Base-by-base conservation (phyloP, 495 filamentous ascomycete species). In the Aspergillus cavernicola region DNA sequence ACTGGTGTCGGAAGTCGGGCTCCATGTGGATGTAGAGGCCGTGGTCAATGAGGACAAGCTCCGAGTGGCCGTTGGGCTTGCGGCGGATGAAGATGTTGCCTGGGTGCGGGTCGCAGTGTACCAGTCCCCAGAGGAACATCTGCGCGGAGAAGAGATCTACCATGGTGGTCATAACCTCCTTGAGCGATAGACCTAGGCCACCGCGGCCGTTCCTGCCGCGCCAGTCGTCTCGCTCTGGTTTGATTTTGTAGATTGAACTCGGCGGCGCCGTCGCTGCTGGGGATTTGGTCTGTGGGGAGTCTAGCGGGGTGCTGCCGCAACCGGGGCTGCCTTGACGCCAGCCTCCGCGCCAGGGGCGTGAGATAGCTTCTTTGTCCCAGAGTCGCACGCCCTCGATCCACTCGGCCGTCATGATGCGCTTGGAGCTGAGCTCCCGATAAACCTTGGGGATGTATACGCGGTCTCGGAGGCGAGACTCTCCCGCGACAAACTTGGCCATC, bases 61-160 rank as follows among this genome's bases (percentile, higher is more conserved):
- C 90, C 1, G 93, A 78, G 33, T 86, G 80, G 26, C 92, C 92
- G 26, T 75, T 83, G 2, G 91, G 89, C 16, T 88, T 74, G 1
- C 93, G 87, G 1, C 92, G 83, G 62, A 97, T 87, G 71, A 98
- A 95, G 62, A 98, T 95, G 67, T 98, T 98, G 0, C 92, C 92
- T 0, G 93, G 93, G 61, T 98, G 92, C 2, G 92, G 92, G 66
- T 98, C 92, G 68, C 91, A 96, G 71, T 97, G 92, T 1, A 97
- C 87, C 36, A 84, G 80, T 18, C 92, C 92, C 85, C 89, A 97
- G 54, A 96, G 83, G 73, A 96, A 97, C 81, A 98, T 97, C 60
- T 97, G 92, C 1, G 91, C 92, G 12, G 85, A 88, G 75, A 97
- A 97, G 16, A 97, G 75, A 63, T 96, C 92, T 29, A 96, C 82